Percentiles rank a stretch among this genome's conserved stretches.
phyloP scores from a whole-genome alignment of 2,329 filamentous ascomycete genomes.

The Colletotrichum karsti region DNA sequence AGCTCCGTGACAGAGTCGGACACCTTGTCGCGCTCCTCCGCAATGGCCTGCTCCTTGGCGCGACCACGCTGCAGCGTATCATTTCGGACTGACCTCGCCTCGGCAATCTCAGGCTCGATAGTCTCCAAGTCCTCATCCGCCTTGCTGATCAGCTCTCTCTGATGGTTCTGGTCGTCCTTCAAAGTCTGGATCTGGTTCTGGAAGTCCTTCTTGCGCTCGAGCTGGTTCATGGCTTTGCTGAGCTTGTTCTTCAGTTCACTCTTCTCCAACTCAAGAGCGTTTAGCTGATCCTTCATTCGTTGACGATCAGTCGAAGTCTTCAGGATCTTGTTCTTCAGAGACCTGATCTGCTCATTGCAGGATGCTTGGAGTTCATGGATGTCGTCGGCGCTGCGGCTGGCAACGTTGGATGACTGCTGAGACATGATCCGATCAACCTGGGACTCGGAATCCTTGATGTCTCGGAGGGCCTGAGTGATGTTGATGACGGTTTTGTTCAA shows the following conservation, averaged over 20 bases:
- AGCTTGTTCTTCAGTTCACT: conserved; percentile 80
- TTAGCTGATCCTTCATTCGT: conserved; percentile 73
- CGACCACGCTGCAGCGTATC: conserved; percentile 78
- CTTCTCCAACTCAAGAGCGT: conserved; percentile 77
- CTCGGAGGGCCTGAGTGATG: conserved; percentile 76
- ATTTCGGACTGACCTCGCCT: conserved; percentile 79
- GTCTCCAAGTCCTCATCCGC: conserved; percentile 77
- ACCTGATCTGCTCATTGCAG: conserved; percentile 73
- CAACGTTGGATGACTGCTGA: conserved; percentile 76
- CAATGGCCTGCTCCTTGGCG: conserved; percentile 75
- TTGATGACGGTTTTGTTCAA: conserved; percentile 79
- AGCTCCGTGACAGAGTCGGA: conserved; percentile 81
- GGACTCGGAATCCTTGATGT: conserved; percentile 74
- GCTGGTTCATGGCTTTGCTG: conserved; percentile 72
- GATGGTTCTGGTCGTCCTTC: conserved; percentile 72
- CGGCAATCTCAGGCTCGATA: conserved; percentile 79
- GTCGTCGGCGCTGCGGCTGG: conserved; percentile 78
- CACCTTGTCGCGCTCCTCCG: conserved; percentile 75
- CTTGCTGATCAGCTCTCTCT: conserved; percentile 74
- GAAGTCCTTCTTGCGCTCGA: conserved; percentile 83
- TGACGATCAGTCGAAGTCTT: conserved; percentile 78
- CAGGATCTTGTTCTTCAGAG: conserved; percentile 68
- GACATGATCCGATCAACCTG: conserved; percentile 80
- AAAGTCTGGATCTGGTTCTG: conserved; percentile 77
- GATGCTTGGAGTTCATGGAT: conserved; percentile 80